These are phyloP conservation scores for Stentor roeselii DNA, from an alignment of 73 alveolate species.

Conservation along the genomic window DNA sequence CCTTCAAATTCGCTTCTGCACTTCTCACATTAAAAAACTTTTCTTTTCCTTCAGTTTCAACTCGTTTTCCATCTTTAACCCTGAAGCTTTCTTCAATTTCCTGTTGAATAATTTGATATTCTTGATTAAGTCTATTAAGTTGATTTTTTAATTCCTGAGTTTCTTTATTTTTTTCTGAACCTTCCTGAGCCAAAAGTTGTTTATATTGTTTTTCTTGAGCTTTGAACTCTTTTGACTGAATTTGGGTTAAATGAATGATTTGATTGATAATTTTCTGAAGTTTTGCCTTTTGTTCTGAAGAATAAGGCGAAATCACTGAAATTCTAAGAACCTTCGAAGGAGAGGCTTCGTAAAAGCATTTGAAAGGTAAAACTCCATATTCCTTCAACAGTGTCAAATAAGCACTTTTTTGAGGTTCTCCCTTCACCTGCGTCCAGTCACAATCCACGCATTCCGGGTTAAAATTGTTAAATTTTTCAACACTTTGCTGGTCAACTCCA, in stretches of 20 bases:
- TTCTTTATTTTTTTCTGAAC: neutral
- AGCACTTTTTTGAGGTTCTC: neutral
- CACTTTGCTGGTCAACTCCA: slow-evolving; percentile 73
- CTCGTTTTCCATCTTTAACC: neutral
- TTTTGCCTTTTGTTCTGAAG: neutral
- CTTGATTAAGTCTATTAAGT: neutral
- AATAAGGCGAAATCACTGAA: neutral
- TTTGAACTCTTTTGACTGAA: slow-evolving; percentile 4
- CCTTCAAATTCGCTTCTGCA: neutral
- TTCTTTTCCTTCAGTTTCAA: neutral
- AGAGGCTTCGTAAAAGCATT: neutral
- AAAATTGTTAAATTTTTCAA: slow-evolving; percentile 64
- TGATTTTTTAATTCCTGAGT: neutral
- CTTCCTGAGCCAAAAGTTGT: neutral
- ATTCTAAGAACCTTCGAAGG: neutral
- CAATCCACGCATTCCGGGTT: slow-evolving; percentile 14
- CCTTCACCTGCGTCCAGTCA: neutral
- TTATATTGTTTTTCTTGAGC: slow-evolving; percentile 25
- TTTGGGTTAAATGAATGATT: neutral
- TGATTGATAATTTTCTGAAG: neutral
- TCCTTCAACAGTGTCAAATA: neutral
- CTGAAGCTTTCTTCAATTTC: neutral
- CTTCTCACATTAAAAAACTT: neutral
- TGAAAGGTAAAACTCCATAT: neutral
- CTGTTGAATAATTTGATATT: neutral